A percentile compares a stretch with the other conserved stretches of the same genome.
phyloP scores from a whole-genome alignment of 2,329 filamentous ascomycete species.

The Aspergillus neoniger region DNA sequence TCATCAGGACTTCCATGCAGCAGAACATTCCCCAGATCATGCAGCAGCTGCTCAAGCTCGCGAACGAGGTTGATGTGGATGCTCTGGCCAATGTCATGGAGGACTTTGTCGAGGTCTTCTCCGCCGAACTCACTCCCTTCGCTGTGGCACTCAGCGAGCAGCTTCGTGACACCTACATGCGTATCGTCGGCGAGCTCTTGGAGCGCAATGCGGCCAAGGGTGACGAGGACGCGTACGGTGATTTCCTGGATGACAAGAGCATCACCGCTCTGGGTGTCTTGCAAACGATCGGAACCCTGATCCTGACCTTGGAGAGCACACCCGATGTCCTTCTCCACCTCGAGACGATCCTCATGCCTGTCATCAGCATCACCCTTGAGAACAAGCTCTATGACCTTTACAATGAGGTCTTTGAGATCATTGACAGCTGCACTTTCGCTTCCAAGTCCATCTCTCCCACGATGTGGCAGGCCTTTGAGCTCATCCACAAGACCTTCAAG shows the following conservation, averaged over 20 bases:
- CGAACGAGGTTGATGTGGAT: conserved; percentile 97
- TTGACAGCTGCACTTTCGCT: conserved; percentile 98
- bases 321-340: conserved; percentile 93
- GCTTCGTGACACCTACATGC: conserved; percentile 89
- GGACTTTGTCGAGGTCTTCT: conserved; percentile 98
- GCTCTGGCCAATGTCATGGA: conserved; percentile 98
- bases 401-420: conserved; percentile 98
- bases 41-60: conserved; percentile 95
- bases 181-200: conserved; percentile 87
- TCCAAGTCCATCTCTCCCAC: conserved; percentile 92
- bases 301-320: conserved; percentile 93
- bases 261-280: conserved; percentile 95
- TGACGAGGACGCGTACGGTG: conserved; percentile 77
- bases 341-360: conserved; percentile 94
- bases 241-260: conserved; percentile 96
- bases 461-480: conserved; percentile 98
- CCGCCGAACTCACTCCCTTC: conserved; percentile 93
- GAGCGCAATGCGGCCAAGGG: conserved; percentile 78
- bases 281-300: conserved; percentile 96
- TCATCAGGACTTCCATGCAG: conserved; percentile 94
- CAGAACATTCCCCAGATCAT: conserved; percentile 98
- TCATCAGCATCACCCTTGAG: conserved; percentile 92
- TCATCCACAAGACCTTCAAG: conserved; percentile 97
- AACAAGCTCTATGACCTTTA: conserved; percentile 98
- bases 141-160: conserved; percentile 95